Evolutionary conservation across 2,329 filamentous ascomycete species (phyloP).

Genomic region (Juglanconis juglandina): DNA sequence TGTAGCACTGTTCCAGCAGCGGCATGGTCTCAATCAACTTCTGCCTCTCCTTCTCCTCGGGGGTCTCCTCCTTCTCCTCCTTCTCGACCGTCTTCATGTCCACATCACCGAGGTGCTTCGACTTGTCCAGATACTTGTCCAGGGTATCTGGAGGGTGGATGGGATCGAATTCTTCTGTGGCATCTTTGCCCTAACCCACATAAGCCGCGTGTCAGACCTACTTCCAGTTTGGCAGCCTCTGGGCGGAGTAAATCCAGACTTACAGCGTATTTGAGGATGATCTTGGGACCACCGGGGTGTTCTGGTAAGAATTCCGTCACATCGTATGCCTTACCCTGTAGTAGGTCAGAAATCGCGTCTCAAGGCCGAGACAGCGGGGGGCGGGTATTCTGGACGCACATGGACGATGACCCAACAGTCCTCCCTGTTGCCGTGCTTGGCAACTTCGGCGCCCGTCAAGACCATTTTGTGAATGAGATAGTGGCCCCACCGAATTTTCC

Average conservation of each 20-base stretch:
- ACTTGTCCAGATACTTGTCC: constrained; percentile 75
- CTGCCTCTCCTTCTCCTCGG: constrained; percentile 61
- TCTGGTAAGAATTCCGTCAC: constrained; percentile 90
- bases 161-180: constrained; percentile 85
- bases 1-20: constrained; percentile 81
- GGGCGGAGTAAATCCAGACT: constrained; percentile 20
- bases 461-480: constrained; percentile 30
- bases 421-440: constrained; percentile 73
- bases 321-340: constrained; percentile 77
- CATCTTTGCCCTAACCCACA: constrained; percentile 69
- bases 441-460: constrained; percentile 51
- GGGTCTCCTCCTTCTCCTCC: constrained; percentile 62
- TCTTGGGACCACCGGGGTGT: constrained; percentile 84
- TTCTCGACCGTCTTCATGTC: constrained; percentile 74
- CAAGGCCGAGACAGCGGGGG: neutral
- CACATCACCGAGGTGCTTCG: constrained; percentile 84
- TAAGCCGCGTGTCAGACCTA: too few species aligned
- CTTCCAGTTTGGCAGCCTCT: too few species aligned
- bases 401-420: constrained; percentile 93
- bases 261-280: constrained; percentile 91
- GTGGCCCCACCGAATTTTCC: too few species aligned
- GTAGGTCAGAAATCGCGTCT: neutral
- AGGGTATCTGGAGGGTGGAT: constrained; percentile 87
- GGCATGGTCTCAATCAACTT: constrained; percentile 75
- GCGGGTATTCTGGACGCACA: constrained; percentile 38